Percentiles rank a stretch among this genome's conserved stretches.
Evolutionary conservation across 768 basidiomycete genomes (phyloP).

Genomic region (Tremella fuciformis): DNA sequence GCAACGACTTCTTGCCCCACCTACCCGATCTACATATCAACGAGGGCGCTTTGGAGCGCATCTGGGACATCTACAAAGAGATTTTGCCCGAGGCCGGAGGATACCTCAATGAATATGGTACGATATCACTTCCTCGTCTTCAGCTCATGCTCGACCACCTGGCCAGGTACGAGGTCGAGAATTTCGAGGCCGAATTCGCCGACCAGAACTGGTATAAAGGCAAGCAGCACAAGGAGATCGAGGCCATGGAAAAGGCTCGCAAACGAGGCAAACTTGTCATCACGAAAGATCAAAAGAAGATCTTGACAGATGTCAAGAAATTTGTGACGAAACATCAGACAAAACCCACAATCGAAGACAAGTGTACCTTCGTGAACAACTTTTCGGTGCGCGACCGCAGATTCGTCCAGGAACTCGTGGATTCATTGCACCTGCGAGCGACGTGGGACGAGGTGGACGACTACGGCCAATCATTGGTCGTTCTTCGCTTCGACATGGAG

Average conservation of each 20-base stretch:
- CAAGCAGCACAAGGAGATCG: conserved; percentile 72
- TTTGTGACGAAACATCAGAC: conserved; percentile 60
- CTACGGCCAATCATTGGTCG: conserved; percentile 55
- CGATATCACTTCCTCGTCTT: conserved; percentile 72
- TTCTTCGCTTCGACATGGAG: conserved; percentile 48
- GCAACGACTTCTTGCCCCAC: conserved; percentile 96
- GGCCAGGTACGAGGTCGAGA: conserved; percentile 78
- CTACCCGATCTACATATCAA: conserved; percentile 96
- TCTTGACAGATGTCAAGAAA: conserved; percentile 72
- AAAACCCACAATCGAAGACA: conserved; percentile 43
- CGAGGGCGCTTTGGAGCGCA: conserved; percentile 85
- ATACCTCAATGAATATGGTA: conserved; percentile 86
- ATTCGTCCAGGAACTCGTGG: conserved; percentile 73
- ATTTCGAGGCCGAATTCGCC: conserved; percentile 86
- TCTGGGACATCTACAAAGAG: conserved; percentile 95
- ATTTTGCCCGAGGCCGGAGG: conserved; percentile 75
- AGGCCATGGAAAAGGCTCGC: conserved; percentile 63
- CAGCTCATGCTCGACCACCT: conserved; percentile 87
- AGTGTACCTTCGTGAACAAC: conserved; percentile 68
- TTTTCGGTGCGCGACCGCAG: conserved; percentile 75
- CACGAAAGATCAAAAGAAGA: conserved; percentile 67
- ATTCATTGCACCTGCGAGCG: conserved; percentile 70
- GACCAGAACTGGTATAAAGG: conserved; percentile 93
- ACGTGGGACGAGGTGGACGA: conserved; percentile 95
- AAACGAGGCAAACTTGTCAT: conserved; percentile 66